A percentile compares a stretch with the other conserved stretches of the same genome.
phyloP scores from a whole-genome alignment of 129 eudicot species.

The Scalesia atractyloides region DNA sequence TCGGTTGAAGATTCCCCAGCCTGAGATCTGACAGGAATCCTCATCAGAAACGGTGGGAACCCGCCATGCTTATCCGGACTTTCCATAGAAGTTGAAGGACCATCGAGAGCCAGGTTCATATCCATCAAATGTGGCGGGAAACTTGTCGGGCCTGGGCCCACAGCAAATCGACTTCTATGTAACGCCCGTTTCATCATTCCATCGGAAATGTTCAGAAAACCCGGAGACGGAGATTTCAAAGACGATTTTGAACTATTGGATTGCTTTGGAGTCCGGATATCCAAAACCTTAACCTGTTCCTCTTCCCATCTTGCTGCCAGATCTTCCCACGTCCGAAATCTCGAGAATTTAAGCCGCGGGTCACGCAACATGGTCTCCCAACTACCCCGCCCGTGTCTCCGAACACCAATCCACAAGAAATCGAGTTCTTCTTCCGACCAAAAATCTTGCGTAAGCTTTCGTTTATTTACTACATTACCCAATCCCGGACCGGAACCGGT shows the following conservation, averaged over 20 bases:
- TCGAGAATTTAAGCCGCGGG: conserved; percentile 68
- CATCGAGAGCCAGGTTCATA: conserved; percentile 75
- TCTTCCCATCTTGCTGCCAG: conserved; percentile 81
- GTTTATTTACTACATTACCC: conserved; percentile 39
- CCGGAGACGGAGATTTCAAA: conserved; percentile 36
- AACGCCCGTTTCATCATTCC: conserved; percentile 76
- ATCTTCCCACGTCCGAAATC: conserved; percentile 66
- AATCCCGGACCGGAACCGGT: conserved; percentile 65
- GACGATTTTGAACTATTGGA: conserved; percentile 38
- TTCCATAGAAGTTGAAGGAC: conserved; percentile 46
- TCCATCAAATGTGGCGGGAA: conserved; percentile 75
- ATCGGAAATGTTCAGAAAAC: conserved; percentile 59
- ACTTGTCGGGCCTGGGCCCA: conserved; percentile 57
- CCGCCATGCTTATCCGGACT: conserved; percentile 37
- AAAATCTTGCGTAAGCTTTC: conserved; percentile 52
- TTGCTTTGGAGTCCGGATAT: conserved; percentile 38
- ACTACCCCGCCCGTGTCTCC: conserved; percentile 83
- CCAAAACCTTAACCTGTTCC: conserved; percentile 75
- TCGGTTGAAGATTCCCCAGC: conserved; percentile 45
- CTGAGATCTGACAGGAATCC: conserved; percentile 46
- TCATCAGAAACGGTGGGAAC: conserved; percentile 39
- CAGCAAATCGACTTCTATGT: conserved; percentile 51
- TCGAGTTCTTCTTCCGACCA: conserved; percentile 99
- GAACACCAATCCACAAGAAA: conserved; percentile 91
- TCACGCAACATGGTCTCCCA: conserved; percentile 89